phyloP scores from a whole-genome alignment of 2,329 filamentous ascomycete genomes.

The Sarocladium brachiariae region DNA sequence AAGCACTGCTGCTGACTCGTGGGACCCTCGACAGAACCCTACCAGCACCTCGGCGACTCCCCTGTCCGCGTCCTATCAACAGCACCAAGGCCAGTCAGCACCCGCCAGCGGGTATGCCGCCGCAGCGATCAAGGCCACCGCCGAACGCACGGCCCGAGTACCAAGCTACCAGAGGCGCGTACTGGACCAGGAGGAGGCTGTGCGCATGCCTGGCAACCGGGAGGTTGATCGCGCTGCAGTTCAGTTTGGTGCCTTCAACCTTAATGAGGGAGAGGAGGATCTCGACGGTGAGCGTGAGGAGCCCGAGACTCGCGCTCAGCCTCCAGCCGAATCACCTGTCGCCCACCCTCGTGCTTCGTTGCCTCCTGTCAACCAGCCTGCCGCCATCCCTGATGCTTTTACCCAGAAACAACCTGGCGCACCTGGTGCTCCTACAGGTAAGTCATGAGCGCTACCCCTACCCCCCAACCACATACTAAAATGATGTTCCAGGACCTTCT shows the following conservation, averaged over 20 bases:
- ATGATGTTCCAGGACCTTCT: constrained; percentile 20
- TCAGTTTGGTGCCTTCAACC: constrained; percentile 91
- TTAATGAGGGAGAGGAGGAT: constrained; percentile 78
- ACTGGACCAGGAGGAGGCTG: constrained; percentile 91
- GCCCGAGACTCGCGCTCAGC: constrained; percentile 87
- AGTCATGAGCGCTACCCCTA: constrained; percentile 13
- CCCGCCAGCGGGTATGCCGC: constrained; percentile 67
- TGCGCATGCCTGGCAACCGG: constrained; percentile 96
- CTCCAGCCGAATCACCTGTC: constrained; percentile 86
- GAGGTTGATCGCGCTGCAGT: constrained; percentile 89
- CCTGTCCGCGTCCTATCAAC: constrained; percentile 55
- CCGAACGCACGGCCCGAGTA: constrained; percentile 56
- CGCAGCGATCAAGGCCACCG: constrained; percentile 73
- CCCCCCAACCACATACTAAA: neutral
- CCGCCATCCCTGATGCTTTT: constrained; percentile 49
- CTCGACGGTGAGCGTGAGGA: constrained; percentile 94
- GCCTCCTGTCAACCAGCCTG: constrained; percentile 60
- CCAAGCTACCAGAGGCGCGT: constrained; percentile 80
- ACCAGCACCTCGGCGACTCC: constrained; percentile 59
- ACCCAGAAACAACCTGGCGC: constrained; percentile 43
- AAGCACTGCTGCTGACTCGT: constrained; percentile 82
- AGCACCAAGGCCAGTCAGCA: constrained; percentile 46
- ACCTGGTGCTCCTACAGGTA: constrained; percentile 34
- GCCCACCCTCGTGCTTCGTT: constrained; percentile 79
- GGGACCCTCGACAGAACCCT: constrained; percentile 60